Base-by-base conservation (phyloP, 352 stramenopile species). In the Pythium monospermum region DNA sequence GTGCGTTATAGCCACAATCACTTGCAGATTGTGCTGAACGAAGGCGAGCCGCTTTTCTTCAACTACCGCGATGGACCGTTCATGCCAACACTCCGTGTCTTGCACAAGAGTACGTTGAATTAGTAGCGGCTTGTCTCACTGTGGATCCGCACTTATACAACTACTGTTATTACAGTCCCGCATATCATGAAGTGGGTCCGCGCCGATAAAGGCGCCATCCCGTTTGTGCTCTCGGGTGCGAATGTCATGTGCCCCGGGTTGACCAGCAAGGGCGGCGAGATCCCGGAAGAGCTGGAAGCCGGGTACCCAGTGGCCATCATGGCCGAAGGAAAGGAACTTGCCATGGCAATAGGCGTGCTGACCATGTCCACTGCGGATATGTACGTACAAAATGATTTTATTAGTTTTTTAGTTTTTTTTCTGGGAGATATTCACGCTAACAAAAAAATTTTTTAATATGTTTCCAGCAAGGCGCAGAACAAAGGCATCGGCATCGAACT, bases 161-260 rank as follows among this genome's bases (percentile, higher is more conserved):
- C n/a, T n/a, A n/a, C n/a, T n/a, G n/a, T n/a, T n/a, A n/a, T n/a
- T n/a, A 13, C 44, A 94, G 79, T 94, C 32, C 91, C 91, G 33
- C 79, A 93, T 46, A 87, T 97, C 36, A 98, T 98, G 90, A 91
- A 93, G 59, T 75, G 83, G 48, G 90, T 97, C 57, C 77, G 87
- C 36, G 96, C 97, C 2, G 96, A 99, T 75, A 97, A 98, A 69
- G 96, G 96, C 40, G 96, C 96, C 1, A 99, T 99, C 73, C 96
- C 94, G 46, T 99, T 98, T 64, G 74, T 99, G 49, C 71, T 99
- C 12, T 97, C 95, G 6, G 96, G 96, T 15, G 96, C 96, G 21
- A 98, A 99, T 75, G 94, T 99, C 49, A 99, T 99, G 96, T 99
- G 96, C 54, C 96, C 96, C 13, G 96, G 96, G 16, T 77, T 99